These are phyloP conservation scores for Pseudoperonospora humuli DNA, from an alignment of 352 stramenopile genomes.

Conservation along the genomic window DNA sequence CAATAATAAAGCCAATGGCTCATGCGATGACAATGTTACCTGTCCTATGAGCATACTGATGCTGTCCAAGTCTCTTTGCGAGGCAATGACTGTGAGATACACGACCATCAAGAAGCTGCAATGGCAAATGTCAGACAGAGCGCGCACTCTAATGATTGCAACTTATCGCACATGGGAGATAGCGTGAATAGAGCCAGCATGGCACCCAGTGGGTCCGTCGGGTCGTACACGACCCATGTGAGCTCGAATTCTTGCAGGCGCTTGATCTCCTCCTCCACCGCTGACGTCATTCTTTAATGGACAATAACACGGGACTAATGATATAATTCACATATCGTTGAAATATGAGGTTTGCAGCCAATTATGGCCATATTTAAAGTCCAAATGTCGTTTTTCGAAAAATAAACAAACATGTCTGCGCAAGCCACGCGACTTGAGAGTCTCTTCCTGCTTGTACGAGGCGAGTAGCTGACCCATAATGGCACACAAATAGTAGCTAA, in stretches of 20 bases:
- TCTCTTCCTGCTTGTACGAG: conserved; percentile 66
- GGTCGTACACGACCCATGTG: conserved; percentile 82
- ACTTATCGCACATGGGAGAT: conserved; percentile 49
- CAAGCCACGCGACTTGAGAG: conserved; percentile 67
- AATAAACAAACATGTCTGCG: conserved; percentile 18
- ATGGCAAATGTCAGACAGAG: not conserved
- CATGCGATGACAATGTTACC: conserved; percentile 27
- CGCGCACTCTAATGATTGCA: conserved; percentile 1
- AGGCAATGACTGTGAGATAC: conserved; percentile 67
- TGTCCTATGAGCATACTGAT: conserved; percentile 66
- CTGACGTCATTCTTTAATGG: no score
- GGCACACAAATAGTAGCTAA: no score
- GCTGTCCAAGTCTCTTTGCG: conserved; percentile 72
- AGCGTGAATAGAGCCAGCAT: conserved; percentile 70
- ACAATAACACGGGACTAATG: no score
- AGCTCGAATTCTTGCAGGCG: conserved; percentile 66
- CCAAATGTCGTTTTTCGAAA: no score
- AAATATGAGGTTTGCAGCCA: no score
- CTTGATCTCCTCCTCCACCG: conserved; percentile 10
- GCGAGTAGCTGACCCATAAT: conserved; percentile 14
- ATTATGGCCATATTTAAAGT: no score
- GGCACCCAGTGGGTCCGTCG: conserved; percentile 50
- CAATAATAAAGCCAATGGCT: not conserved
- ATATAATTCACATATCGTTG: no score
- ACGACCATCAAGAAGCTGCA: conserved; percentile 80